Evolutionary conservation across 108 stramenopile species (phyloP), one percentile per base, ranked within the genome.

Genomic region (Aurantiochytrium sp.): DNA sequence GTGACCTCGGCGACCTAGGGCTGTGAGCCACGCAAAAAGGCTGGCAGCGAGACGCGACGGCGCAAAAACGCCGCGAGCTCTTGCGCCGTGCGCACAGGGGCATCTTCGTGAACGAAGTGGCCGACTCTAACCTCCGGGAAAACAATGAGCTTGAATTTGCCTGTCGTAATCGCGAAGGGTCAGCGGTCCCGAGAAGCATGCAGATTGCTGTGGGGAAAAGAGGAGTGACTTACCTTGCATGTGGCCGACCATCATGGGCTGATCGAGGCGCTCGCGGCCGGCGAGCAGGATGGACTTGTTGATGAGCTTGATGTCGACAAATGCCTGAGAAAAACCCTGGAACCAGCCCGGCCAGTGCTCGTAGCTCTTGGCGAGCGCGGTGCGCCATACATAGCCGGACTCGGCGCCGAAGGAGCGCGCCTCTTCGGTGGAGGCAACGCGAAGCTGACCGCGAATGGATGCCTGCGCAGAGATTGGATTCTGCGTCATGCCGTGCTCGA

Each of bases 201-300:
- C 68, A 31, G 15, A 32, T 68, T n/a, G n/a, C n/a, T n/a, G n/a
- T n/a, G n/a, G 68, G 10, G 31, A 68, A 68, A 68, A 15, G 30
- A 68, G n/a, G 6, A 24, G 19, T 15, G 32, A 48, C 73, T 81
- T 81, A 81, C 73, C 73, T n/a, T 81, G 73, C 73, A 81, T 81
- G 42, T 81, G 73, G 19, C 73, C 73, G 36, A 81, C 73, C 39
- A 81, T 81, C 73, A 81, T 81, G 45, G 73, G 39, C 30, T 81
- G 39, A 81, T 81, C 73, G 0, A 81, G 45, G 12, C 73, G 39
- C 12, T 81, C 73, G 27, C 39, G 39, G 39, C 73, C 73, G n/a
- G 73, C 73, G 42, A 81, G 45, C 6, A 81, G 45, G 32, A 81
- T 81, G n/a, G 73, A 6, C 24, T 81, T 81, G 73, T 81, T 81